These are phyloP conservation scores for Antitrichia curtipendula DNA, from an alignment of 225 moss, liverwort and hornwort genomes.

Conservation along the genomic window DNA sequence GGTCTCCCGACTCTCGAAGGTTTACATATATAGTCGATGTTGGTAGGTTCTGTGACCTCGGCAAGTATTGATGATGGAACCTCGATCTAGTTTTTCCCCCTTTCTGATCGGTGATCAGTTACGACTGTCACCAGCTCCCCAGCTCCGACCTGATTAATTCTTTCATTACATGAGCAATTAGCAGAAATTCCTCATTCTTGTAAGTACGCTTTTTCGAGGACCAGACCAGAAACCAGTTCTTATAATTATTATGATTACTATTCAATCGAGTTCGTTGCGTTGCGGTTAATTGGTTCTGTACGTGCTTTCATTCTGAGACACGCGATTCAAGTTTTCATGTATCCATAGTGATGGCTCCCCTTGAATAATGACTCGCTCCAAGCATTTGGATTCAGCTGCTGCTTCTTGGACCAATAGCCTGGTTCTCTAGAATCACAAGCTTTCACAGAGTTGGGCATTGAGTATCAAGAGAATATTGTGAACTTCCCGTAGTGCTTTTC, in stretches of 20 bases:
- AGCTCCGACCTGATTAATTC: neutral
- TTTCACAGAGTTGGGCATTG: neutral
- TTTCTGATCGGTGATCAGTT: neutral
- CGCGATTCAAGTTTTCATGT: neutral
- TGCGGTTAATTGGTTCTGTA: neutral
- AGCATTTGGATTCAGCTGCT: neutral
- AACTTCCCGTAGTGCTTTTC: no score
- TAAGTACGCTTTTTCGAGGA: conserved; percentile 21
- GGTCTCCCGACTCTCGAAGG: neutral
- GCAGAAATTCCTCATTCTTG: conserved; percentile 11
- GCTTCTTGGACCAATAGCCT: neutral
- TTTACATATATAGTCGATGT: neutral
- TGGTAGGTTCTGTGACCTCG: neutral
- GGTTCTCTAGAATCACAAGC: neutral
- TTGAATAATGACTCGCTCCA: neutral
- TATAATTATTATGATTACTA: neutral
- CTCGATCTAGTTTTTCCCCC: neutral
- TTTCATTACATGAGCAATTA: neutral
- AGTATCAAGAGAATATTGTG: no score
- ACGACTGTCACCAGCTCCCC: neutral
- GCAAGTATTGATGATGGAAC: neutral
- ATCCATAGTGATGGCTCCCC: neutral
- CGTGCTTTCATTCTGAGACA: neutral
- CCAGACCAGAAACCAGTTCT: neutral
- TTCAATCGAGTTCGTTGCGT: neutral